These are phyloP conservation scores for Mycena vulgaris DNA, from an alignment of 768 basidiomycete genomes.

Conservation along the genomic window DNA sequence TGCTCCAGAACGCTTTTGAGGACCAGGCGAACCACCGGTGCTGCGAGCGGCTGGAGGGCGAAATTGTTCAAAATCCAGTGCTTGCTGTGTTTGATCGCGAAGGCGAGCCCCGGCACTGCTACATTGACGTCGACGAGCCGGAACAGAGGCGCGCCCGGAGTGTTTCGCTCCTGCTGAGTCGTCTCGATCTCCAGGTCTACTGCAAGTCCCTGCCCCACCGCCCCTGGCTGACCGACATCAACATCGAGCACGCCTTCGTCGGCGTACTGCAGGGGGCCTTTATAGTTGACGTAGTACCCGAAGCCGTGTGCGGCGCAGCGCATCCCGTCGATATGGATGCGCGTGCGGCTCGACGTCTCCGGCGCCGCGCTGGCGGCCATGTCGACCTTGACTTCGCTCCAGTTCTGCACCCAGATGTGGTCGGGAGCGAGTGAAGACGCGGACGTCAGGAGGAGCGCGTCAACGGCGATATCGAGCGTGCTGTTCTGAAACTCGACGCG, in stretches of 20 bases:
- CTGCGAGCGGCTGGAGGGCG: slow-evolving; percentile 53
- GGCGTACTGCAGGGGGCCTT: slow-evolving; percentile 49
- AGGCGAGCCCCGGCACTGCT: slow-evolving; percentile 46
- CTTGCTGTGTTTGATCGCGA: slow-evolving; percentile 52
- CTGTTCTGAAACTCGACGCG: slow-evolving; percentile 55
- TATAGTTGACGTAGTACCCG: slow-evolving; percentile 57
- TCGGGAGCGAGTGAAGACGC: slow-evolving; percentile 53
- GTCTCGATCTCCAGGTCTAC: slow-evolving; percentile 52
- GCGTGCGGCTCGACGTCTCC: slow-evolving; percentile 41
- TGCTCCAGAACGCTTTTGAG: slow-evolving; percentile 47
- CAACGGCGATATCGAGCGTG: slow-evolving; percentile 50
- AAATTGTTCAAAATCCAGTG: slow-evolving; percentile 59
- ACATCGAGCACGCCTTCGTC: slow-evolving; percentile 57
- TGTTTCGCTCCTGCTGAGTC: slow-evolving; percentile 34
- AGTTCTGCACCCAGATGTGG: slow-evolving; percentile 50
- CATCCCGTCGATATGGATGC: slow-evolving; percentile 54
- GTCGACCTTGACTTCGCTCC: slow-evolving; percentile 54
- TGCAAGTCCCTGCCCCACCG: slow-evolving; percentile 43
- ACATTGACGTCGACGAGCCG: slow-evolving; percentile 50
- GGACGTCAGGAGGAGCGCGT: slow-evolving; percentile 50
- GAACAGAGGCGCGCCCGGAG: slow-evolving; percentile 46
- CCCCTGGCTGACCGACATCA: slow-evolving; percentile 46
- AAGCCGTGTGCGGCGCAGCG: slow-evolving; percentile 50
- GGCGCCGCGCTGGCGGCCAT: slow-evolving; percentile 43
- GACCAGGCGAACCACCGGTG: slow-evolving; percentile 48